phyloP scores from a whole-genome alignment of 148 eudicot genomes.

The Polygonum aviculare region DNA sequence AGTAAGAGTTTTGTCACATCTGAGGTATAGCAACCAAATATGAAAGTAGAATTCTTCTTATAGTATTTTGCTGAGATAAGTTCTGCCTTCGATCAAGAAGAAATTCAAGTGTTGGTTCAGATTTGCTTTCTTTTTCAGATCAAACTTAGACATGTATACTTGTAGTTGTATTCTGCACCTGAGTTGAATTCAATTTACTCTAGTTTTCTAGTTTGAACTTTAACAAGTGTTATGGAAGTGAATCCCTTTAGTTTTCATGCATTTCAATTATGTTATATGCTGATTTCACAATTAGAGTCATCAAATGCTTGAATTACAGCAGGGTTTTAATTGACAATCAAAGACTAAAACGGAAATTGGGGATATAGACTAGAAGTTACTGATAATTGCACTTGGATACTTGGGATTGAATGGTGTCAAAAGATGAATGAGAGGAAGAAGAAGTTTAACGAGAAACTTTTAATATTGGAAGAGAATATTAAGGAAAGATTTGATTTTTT shows the following conservation, averaged over 20 bases:
- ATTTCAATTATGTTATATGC: not conserved
- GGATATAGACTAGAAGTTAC: no score
- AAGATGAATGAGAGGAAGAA: no score
- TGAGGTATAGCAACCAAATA: constrained; percentile 6
- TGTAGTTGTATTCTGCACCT: not conserved
- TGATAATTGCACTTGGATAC: no score
- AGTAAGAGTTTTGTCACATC: not conserved
- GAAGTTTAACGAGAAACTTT: no score
- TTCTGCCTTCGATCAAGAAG: constrained; percentile 2
- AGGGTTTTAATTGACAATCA: not conserved
- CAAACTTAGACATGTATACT: constrained; percentile 1
- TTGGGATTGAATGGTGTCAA: no score
- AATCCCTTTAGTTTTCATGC: not conserved
- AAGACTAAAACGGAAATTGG: no score
- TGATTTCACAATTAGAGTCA: not conserved
- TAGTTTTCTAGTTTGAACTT: not conserved
- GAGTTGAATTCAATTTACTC: not conserved
- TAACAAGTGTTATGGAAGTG: not conserved
- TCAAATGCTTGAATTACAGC: no score
- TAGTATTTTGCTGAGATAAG: not conserved
- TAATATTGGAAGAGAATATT: no score
- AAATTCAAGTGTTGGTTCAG: not conserved
- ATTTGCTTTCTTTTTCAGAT: not conserved
- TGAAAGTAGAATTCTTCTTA: constrained; percentile 9
- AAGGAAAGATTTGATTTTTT: no score